Evolutionary conservation across 2,329 filamentous ascomycete genomes (phyloP).

Genomic region (Penicillium vulpinum): DNA sequence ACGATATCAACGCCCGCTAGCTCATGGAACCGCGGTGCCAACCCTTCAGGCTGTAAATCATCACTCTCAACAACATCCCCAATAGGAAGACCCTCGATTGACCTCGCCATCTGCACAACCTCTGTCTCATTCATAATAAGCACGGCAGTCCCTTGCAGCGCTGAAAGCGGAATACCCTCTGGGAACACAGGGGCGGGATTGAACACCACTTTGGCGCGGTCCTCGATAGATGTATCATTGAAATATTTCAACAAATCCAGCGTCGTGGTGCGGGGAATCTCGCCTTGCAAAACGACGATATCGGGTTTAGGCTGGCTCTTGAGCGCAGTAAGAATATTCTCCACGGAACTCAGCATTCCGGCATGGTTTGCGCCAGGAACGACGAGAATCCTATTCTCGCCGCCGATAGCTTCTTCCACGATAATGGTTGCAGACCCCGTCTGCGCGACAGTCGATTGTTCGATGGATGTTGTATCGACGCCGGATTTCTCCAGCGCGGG

Average conservation of each 20-base stretch:
- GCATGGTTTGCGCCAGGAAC: slow-evolving; percentile 64
- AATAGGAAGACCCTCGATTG: slow-evolving; percentile 18
- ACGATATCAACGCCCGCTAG: slow-evolving; percentile 19
- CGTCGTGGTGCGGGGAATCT: slow-evolving; percentile 22
- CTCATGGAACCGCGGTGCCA: slow-evolving; percentile 21
- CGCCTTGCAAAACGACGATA: slow-evolving; percentile 22
- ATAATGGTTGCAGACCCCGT: slow-evolving; percentile 63
- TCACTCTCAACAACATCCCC: slow-evolving; percentile 9
- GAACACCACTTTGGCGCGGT: slow-evolving; percentile 58
- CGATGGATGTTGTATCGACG: slow-evolving; percentile 57
- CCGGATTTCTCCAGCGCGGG: slow-evolving; percentile 57
- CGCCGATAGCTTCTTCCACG: slow-evolving; percentile 62
- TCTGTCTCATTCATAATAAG: slow-evolving; percentile 28
- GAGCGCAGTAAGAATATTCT: slow-evolving; percentile 28
- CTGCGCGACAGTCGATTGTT: slow-evolving; percentile 46
- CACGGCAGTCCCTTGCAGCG: slow-evolving; percentile 18
- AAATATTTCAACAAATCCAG: slow-evolving; percentile 19
- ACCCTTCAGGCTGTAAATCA: slow-evolving; percentile 14
- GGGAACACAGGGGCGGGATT: slow-evolving; percentile 83
- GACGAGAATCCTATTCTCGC: slow-evolving; percentile 70
- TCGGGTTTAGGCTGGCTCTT: background rate
- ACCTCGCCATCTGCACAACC: slow-evolving; percentile 27
- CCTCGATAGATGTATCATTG: slow-evolving; percentile 4
- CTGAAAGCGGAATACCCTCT: slow-evolving; percentile 55
- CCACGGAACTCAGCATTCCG: slow-evolving; percentile 32